Evolutionary conservation across 345 rosid species (phyloP).

Genomic region (Populus euphratica): DNA sequence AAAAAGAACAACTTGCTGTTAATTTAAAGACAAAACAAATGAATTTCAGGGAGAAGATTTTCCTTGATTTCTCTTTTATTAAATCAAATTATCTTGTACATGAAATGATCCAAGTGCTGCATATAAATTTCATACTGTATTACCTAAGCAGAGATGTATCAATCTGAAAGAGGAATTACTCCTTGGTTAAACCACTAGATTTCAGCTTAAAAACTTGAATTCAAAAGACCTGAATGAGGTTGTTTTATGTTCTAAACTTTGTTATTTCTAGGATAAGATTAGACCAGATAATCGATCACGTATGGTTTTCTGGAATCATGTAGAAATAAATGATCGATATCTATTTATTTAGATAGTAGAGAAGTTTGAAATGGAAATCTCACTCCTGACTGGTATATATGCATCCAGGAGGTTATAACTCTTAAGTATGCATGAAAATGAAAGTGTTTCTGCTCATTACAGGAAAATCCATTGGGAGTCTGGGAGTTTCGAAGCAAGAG

Average conservation of each 20-base stretch:
- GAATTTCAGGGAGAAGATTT: neutral
- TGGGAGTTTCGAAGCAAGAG: constrained; percentile 74
- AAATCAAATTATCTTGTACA: neutral
- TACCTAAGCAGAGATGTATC: neutral
- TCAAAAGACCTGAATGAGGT: neutral
- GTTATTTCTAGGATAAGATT: neutral
- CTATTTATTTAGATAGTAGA: neutral
- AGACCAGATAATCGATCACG: neutral
- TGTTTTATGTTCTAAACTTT: neutral
- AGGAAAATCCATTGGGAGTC: constrained; percentile 69
- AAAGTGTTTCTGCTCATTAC: neutral
- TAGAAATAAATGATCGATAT: neutral
- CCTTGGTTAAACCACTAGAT: neutral
- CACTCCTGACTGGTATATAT: neutral
- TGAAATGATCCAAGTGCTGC: neutral
- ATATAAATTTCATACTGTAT: neutral
- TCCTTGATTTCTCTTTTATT: neutral
- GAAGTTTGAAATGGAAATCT: neutral
- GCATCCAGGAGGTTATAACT: neutral
- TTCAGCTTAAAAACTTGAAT: neutral
- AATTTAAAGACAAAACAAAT: too few species aligned
- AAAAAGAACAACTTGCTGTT: neutral
- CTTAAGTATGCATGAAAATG: neutral
- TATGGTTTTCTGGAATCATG: neutral
- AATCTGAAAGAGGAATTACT: neutral